Evolutionary conservation across 2,329 filamentous ascomycete genomes (phyloP).

Genomic region (Tolypocladium endophyticum): DNA sequence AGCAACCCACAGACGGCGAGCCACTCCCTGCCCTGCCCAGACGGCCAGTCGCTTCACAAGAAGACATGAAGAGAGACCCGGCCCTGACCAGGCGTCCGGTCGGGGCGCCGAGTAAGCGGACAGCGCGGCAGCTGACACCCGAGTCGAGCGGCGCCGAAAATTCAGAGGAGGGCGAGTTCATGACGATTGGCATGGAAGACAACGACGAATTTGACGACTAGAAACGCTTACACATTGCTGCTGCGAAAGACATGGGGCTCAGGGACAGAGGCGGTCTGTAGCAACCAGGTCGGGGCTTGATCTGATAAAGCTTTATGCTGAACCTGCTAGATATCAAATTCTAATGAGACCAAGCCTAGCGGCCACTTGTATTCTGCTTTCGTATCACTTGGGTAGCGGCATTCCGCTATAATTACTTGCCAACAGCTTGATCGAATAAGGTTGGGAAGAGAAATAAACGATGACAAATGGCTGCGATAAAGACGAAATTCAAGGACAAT

Average conservation of each 20-base stretch:
- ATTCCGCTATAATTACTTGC: background rate
- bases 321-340: conserved; percentile 5
- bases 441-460: background rate
- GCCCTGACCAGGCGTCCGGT: background rate
- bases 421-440: background rate
- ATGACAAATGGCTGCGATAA: background rate
- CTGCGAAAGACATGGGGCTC: background rate
- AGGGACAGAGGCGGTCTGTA: background rate
- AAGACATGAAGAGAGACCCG: background rate
- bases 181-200: conserved; percentile 1
- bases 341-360: background rate
- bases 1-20: background rate
- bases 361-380: background rate
- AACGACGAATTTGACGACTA: conserved; percentile 20
- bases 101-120: background rate
- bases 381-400: background rate
- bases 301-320: background rate
- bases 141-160: conserved; percentile 18
- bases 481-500: conserved; percentile 2
- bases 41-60: background rate
- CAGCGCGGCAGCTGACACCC: conserved; percentile 13
- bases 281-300: background rate
- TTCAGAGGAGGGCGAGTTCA: conserved; percentile 17
- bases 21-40: background rate
- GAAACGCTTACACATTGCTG: background rate